These are phyloP conservation scores for Epichloe uncinata DNA, from an alignment of 2,329 filamentous ascomycete genomes.

Conservation along the genomic window DNA sequence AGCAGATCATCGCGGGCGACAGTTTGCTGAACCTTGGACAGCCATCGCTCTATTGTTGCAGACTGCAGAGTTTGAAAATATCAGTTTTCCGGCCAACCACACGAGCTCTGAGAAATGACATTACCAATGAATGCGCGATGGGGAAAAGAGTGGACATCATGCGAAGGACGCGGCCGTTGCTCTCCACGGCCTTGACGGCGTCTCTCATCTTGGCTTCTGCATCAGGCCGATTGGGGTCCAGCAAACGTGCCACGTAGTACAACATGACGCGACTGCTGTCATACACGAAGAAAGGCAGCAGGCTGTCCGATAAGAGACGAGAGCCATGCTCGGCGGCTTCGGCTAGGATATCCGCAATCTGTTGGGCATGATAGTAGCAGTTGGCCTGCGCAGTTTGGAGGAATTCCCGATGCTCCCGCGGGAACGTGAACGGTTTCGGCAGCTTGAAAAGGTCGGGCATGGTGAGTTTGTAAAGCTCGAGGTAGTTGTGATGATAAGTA, in stretches of 20 bases:
- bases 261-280: conserved; percentile 34
- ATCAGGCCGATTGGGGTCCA: conserved; percentile 23
- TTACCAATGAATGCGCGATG: conserved; percentile 25
- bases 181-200: conserved; percentile 26
- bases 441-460: conserved; percentile 32
- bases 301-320: conserved; percentile 27
- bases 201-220: conserved; percentile 23
- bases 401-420: conserved; percentile 24
- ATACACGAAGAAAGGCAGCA: conserved; percentile 32
- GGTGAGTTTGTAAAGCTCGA: conserved; percentile 32
- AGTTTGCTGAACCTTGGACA: conserved; percentile 23
- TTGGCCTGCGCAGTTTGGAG: conserved; percentile 23
- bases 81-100: not conserved
- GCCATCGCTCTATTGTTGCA: conserved; percentile 25
- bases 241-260: conserved; percentile 31
- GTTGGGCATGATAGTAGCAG: conserved; percentile 25
- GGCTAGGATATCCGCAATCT: conserved; percentile 25
- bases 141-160: conserved; percentile 26
- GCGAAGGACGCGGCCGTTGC: conserved; percentile 23
- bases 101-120: conserved; percentile 4
- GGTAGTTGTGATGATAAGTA: conserved; percentile 32
- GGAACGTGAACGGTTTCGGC: conserved; percentile 26
- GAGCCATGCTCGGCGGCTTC: conserved; percentile 27
- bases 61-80: conserved; percentile 13
- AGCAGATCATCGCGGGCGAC: conserved; percentile 11